phyloP scores from a whole-genome alignment of 2,329 filamentous ascomycete genomes.

The Tolypocladium sp. region DNA sequence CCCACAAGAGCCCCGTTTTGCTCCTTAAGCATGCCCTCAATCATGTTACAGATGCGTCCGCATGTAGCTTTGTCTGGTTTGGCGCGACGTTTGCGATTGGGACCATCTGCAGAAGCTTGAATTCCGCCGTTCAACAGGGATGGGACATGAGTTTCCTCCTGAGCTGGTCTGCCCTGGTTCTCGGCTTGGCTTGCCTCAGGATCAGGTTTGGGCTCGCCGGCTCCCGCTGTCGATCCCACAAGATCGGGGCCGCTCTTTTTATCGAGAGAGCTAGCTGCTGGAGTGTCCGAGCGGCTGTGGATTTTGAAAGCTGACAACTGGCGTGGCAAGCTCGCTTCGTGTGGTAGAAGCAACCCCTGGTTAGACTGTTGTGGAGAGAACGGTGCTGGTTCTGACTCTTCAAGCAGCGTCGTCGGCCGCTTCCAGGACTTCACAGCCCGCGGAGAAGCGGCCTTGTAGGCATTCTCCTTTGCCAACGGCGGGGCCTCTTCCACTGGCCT shows the following conservation, averaged over 20 bases:
- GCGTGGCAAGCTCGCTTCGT: neutral
- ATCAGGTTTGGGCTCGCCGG: neutral
- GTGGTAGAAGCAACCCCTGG: neutral
- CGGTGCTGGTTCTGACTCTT: neutral
- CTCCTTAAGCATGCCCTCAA: constrained; percentile 19
- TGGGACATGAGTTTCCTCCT: neutral
- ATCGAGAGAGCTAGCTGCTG: neutral
- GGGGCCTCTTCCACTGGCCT: neutral
- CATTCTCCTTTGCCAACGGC: neutral
- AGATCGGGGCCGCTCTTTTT: neutral
- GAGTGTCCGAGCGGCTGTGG: neutral
- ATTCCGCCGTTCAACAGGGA: neutral
- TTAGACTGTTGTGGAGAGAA: neutral
- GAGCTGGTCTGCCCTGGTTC: neutral
- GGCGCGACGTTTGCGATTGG: neutral
- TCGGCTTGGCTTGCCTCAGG: neutral
- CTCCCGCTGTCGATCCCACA: neutral
- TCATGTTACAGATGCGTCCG: constrained; percentile 13
- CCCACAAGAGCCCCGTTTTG: constrained; percentile 40
- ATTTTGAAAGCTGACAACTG: neutral
- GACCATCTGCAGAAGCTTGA: neutral
- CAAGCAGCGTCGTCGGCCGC: neutral
- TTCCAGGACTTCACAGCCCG: neutral
- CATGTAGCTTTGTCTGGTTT: neutral
- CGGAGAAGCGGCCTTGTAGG: neutral